phyloP scores from a whole-genome alignment of 495 filamentous ascomycete species.

The Trichoderma asperelloides region DNA sequence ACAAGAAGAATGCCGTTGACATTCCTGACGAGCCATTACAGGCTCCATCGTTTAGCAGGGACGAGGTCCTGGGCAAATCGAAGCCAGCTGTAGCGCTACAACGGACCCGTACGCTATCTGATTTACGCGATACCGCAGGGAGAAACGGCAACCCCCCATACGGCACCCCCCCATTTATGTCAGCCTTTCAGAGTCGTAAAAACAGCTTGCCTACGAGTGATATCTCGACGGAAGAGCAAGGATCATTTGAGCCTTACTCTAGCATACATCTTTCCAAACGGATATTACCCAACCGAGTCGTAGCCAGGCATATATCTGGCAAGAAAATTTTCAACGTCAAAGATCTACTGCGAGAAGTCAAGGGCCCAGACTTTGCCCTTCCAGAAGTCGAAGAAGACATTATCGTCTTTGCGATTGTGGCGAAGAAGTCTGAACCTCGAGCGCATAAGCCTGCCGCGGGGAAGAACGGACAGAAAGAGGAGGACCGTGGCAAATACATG shows the following conservation, averaged over 20 bases:
- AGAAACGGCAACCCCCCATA: background rate
- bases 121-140: conserved; percentile 23
- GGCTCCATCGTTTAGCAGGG: conserved; percentile 47
- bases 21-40: conserved; percentile 39
- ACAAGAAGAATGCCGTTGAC: conserved; percentile 51
- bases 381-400: conserved; percentile 80
- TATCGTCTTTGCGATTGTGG: conserved; percentile 79
- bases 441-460: conserved; percentile 52
- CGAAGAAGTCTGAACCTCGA: conserved; percentile 73
- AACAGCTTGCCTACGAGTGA: conserved; percentile 12
- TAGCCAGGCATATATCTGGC: conserved; percentile 63
- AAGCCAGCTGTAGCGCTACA: conserved; percentile 23
- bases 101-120: conserved; percentile 47
- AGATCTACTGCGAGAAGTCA: conserved; percentile 70
- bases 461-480: conserved; percentile 39
- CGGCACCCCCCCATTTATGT: background rate
- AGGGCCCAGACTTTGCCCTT: conserved; percentile 72
- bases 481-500: conserved; percentile 76
- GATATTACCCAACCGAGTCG: conserved; percentile 69
- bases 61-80: conserved; percentile 51
- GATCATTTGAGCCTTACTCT: conserved; percentile 74
- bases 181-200: background rate
- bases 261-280: conserved; percentile 76
- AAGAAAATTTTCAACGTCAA: conserved; percentile 75
- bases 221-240: conserved; percentile 22